Conservation (phyloP, 164 flowering plant genomes). For the Pachysandra terminalis region DNA sequence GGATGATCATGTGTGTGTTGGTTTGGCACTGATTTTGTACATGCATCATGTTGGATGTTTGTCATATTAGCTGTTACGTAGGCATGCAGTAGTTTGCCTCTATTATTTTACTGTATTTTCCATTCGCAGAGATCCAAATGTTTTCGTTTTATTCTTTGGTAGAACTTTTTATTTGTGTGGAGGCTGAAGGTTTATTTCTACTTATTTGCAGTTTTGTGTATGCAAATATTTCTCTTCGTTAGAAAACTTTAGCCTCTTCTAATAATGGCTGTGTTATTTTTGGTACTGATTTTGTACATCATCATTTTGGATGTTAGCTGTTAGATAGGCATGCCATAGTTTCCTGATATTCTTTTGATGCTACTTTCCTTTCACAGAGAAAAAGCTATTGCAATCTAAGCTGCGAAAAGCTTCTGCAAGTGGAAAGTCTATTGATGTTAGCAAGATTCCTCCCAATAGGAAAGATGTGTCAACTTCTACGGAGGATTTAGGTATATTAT, state of each 20-base stretch:
- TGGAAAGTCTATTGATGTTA: slow-evolving; percentile 38
- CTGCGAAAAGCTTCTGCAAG: slow-evolving; percentile 54
- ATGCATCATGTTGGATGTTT: too few relatives aligned
- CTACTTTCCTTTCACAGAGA: slow-evolving; percentile 48
- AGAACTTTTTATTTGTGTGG: background rate
- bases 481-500: slow-evolving; percentile 59
- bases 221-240: background rate
- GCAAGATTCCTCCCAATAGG: slow-evolving; percentile 27
- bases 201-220: background rate
- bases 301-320: background rate
- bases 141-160: background rate
- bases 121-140: background rate
- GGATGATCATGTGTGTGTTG: too few relatives aligned
- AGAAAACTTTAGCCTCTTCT: background rate
- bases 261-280: background rate
- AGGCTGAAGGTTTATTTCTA: background rate
- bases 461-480: slow-evolving; percentile 72
- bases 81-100: too few relatives aligned
- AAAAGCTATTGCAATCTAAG: slow-evolving; percentile 69
- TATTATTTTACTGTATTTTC: too few relatives aligned
- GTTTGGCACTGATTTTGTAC: too few relatives aligned
- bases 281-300: background rate
- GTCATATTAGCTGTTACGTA: too few relatives aligned
- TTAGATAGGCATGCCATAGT: background rate
- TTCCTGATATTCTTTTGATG: background rate